Percentiles rank a stretch among this genome's conserved stretches.
phyloP scores from a whole-genome alignment of 345 rosid species.

The Mercurialis annua region DNA sequence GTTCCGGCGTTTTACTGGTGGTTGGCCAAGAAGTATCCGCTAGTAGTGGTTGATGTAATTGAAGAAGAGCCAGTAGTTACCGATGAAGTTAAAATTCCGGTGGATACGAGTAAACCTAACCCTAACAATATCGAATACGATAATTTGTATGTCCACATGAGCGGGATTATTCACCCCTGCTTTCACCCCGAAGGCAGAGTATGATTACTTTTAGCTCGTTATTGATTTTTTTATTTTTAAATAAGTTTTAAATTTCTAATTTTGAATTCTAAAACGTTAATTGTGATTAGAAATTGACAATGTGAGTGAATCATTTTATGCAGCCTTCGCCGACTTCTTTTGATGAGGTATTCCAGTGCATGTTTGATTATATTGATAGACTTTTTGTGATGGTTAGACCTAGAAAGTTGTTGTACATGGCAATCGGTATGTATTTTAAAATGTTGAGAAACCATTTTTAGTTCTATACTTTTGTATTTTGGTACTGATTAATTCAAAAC shows the following conservation, averaged over 20 bases:
- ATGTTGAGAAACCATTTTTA: too few species aligned
- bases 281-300: background rate
- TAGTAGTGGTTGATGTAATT: conserved; percentile 65
- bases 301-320: conserved; percentile 14
- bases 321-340: conserved; percentile 80
- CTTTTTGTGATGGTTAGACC: conserved; percentile 95
- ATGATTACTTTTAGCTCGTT: too few species aligned
- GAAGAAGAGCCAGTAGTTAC: conserved; percentile 77
- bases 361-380: conserved; percentile 88
- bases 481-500: conserved; percentile 21
- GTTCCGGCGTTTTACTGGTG: conserved; percentile 94
- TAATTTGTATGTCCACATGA: conserved; percentile 95
- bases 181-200: conserved; percentile 95
- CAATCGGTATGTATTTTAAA: too few species aligned
- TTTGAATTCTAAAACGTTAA: too few species aligned
- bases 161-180: conserved; percentile 96
- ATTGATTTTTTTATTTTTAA: too few species aligned
- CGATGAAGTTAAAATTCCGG: conserved; percentile 62
- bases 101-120: conserved; percentile 76
- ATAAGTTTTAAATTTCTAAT: background rate
- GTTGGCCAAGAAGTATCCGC: conserved; percentile 87
- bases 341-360: conserved; percentile 73
- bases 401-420: conserved; percentile 45
- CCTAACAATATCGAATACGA: conserved; percentile 80
- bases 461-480: conserved; percentile 4